phyloP scores from a whole-genome alignment of 2,329 filamentous ascomycete genomes.

The Ascochyta pisi region DNA sequence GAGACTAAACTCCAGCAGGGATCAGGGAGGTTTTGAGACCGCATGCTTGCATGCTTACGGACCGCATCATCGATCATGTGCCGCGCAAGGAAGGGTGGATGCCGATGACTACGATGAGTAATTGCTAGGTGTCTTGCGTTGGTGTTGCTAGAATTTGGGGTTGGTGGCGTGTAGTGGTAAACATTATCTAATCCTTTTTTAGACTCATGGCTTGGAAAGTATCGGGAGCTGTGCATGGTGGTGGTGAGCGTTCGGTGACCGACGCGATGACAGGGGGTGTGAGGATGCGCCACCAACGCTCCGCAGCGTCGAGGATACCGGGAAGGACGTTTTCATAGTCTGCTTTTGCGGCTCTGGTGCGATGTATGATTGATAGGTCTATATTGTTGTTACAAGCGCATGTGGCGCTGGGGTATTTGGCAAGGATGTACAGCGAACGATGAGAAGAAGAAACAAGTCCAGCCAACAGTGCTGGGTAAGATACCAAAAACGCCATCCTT shows the following conservation, averaged over 20 bases:
- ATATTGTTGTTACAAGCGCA: constrained; percentile 7
- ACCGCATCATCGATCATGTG: not conserved
- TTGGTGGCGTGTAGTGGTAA: too few species aligned
- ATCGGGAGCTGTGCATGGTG: not conserved
- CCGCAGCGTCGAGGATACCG: not conserved
- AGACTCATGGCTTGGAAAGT: not conserved
- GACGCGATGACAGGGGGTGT: not conserved
- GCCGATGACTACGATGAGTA: too few species aligned
- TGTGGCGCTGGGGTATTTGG: constrained; percentile 16
- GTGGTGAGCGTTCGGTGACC: constrained; percentile 8
- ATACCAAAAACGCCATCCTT: not conserved
- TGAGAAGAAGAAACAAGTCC: constrained; percentile 3
- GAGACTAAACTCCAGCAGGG: not conserved
- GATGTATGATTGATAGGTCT: not conserved
- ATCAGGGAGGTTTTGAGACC: not conserved
- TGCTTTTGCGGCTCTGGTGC: not conserved
- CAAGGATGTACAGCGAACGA: constrained; percentile 4
- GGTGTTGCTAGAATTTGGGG: too few species aligned
- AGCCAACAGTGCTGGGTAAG: not conserved
- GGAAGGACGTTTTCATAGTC: not conserved
- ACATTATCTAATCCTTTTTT: too few species aligned
- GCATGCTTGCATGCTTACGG: not conserved
- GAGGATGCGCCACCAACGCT: constrained; percentile 5
- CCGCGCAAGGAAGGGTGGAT: too few species aligned
- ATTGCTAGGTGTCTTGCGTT: too few species aligned